Evolutionary conservation across 176 grass and related monocot species (phyloP).

Genomic region (Triticum turgidum): DNA sequence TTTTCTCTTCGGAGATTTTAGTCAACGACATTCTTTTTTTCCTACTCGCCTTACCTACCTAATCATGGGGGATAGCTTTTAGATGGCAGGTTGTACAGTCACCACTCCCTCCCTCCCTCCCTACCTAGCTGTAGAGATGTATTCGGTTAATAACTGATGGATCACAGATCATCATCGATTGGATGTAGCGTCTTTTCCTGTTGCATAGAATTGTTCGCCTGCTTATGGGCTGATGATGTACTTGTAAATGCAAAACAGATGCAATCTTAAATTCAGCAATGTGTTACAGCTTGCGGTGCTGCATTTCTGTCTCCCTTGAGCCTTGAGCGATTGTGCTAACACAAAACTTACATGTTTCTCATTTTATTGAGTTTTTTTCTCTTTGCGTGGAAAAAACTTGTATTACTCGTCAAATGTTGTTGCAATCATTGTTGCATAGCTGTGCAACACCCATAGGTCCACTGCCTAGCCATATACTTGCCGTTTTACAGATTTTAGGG

Average conservation of each 20-base stretch:
- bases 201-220: constrained; percentile 13
- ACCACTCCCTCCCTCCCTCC: constrained; percentile 12
- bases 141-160: constrained; percentile 63
- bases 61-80: constrained; percentile 56
- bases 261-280: constrained; percentile 31
- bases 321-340: neutral
- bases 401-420: too few relatives aligned
- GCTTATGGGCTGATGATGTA: constrained; percentile 6
- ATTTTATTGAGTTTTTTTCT: neutral
- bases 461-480: too few relatives aligned
- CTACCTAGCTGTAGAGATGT: constrained; percentile 49
- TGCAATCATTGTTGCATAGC: too few relatives aligned
- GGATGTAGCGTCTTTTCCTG: constrained; percentile 43
- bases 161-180: constrained; percentile 46
- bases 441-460: too few relatives aligned
- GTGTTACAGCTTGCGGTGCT: constrained; percentile 22
- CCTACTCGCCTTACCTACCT: constrained; percentile 50
- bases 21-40: constrained; percentile 67
- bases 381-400: too few relatives aligned
- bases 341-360: neutral
- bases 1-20: constrained; percentile 43
- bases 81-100: constrained; percentile 68
- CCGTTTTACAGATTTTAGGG: too few relatives aligned
- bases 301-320: neutral
- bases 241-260: constrained; percentile 48